Evolutionary conservation across 257 asterid species (phyloP).

Genomic region (Jacaranda mimosifolia): DNA sequence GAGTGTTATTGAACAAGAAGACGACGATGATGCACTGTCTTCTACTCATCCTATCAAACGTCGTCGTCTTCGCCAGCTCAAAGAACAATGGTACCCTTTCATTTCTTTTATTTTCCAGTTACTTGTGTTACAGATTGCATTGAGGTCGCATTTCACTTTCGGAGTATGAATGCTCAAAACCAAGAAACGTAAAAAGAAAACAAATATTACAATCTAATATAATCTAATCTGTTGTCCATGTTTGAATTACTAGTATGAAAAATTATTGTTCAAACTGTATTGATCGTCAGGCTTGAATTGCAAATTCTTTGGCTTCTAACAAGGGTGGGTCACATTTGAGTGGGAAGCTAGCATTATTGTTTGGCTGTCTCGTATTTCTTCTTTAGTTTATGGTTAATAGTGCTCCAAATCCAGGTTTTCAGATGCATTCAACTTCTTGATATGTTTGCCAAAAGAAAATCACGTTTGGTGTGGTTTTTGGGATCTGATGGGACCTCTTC

Average conservation of each 20-base stretch:
- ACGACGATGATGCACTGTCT: constrained; percentile 57
- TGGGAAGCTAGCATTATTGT: neutral
- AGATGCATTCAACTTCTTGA: constrained; percentile 84
- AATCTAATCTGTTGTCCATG: neutral
- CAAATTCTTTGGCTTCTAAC: neutral
- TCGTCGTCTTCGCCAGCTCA: constrained; percentile 79
- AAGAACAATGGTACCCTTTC: constrained; percentile 76
- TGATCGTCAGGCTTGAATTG: neutral
- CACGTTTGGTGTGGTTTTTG: constrained; percentile 93
- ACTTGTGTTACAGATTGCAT: neutral
- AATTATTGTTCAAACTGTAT: constrained; percentile 6
- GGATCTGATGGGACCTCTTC: constrained; percentile 95
- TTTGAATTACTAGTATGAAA: neutral
- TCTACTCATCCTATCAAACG: constrained; percentile 58
- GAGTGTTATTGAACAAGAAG: constrained; percentile 83
- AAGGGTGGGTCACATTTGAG: constrained; percentile 14
- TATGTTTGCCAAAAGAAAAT: constrained; percentile 60
- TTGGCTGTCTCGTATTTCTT: neutral
- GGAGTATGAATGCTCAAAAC: constrained; percentile 10
- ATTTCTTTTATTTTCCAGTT: neutral
- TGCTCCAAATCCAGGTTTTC: constrained; percentile 73
- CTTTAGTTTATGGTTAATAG: neutral
- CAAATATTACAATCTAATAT: neutral
- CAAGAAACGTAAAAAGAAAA: no score
- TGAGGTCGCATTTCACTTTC: neutral